A percentile compares a stretch with the other conserved stretches of the same genome.
Conservation (phyloP, 345 rosid genomes). For the Hevea brasiliensis region DNA sequence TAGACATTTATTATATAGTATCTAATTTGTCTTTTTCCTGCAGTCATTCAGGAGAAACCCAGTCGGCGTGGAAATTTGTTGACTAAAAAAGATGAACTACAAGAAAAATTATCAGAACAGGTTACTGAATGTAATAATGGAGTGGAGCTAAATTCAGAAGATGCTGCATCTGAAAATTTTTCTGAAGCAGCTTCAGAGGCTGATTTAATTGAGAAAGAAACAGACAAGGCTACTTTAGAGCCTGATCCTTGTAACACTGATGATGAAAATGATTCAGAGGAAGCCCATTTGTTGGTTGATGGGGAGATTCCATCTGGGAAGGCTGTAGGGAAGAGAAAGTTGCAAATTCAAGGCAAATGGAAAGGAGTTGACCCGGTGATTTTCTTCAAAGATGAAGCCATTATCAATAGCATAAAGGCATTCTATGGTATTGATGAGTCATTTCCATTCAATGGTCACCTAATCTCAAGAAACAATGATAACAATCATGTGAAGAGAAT, state of each 20-base stretch:
- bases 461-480: slow-evolving; percentile 79
- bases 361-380: slow-evolving; percentile 90
- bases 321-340: slow-evolving; percentile 63
- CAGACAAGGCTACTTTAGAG: slow-evolving; percentile 28
- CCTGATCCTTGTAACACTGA: slow-evolving; percentile 27
- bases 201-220: slow-evolving; percentile 38
- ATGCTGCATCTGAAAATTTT: slow-evolving; percentile 32
- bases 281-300: slow-evolving; percentile 26
- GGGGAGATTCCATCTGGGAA: slow-evolving; percentile 44
- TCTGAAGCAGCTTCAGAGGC: slow-evolving; percentile 41
- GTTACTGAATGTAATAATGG: slow-evolving; percentile 32
- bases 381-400: slow-evolving; percentile 68
- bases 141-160: slow-evolving; percentile 32
- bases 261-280: slow-evolving; percentile 38
- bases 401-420: slow-evolving; percentile 61
- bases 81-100: slow-evolving; percentile 30
- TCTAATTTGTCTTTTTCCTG: slow-evolving; percentile 4
- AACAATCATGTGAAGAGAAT: slow-evolving; percentile 84
- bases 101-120: slow-evolving; percentile 34
- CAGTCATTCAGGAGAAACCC: slow-evolving; percentile 50
- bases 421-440: slow-evolving; percentile 83
- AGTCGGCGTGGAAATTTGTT: slow-evolving; percentile 17
- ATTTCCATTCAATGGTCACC: slow-evolving; percentile 69
- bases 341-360: slow-evolving; percentile 94
- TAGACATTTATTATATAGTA: not conserved